phyloP scores from a whole-genome alignment of 192 early-diverging fungal genomes.

The Backusella circina region DNA sequence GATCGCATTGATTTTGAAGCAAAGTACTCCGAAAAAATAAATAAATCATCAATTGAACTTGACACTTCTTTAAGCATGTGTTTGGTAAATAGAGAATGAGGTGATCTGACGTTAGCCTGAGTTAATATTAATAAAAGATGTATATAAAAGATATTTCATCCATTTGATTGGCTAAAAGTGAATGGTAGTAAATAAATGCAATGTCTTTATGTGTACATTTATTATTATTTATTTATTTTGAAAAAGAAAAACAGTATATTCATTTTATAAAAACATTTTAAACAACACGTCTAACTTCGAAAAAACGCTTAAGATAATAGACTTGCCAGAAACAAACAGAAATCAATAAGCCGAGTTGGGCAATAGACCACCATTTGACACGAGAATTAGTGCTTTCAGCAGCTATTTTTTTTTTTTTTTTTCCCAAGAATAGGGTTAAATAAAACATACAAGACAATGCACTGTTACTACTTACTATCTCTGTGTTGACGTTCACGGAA shows the following conservation, averaged over 20 bases:
- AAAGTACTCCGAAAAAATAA: neutral
- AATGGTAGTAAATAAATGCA: neutral
- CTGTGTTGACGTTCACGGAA: conserved; percentile 59
- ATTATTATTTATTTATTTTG: neutral
- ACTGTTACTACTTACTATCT: conserved; percentile 57
- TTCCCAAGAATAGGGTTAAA: neutral
- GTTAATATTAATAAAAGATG: neutral
- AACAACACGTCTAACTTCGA: conserved; percentile 67
- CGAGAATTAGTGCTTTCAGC: conserved; percentile 77
- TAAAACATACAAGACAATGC: neutral
- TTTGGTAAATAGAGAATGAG: neutral
- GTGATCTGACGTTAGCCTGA: neutral
- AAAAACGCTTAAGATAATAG: conserved; percentile 71
- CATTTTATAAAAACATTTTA: conserved; percentile 28
- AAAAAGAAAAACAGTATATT: neutral
- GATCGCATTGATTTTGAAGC: neutral
- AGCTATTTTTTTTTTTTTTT: conserved; percentile 54
- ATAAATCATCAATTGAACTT: neutral
- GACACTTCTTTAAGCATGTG: neutral
- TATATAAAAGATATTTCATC: neutral
- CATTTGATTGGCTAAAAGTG: neutral
- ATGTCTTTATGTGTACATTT: neutral
- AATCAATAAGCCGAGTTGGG: conserved; percentile 58
- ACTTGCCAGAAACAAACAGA: conserved; percentile 71
- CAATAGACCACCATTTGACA: conserved; percentile 75